Percentiles rank a stretch among this genome's conserved stretches.
phyloP scores from a whole-genome alignment of 768 basidiomycete genomes.

The Thelephora ganbajun region DNA sequence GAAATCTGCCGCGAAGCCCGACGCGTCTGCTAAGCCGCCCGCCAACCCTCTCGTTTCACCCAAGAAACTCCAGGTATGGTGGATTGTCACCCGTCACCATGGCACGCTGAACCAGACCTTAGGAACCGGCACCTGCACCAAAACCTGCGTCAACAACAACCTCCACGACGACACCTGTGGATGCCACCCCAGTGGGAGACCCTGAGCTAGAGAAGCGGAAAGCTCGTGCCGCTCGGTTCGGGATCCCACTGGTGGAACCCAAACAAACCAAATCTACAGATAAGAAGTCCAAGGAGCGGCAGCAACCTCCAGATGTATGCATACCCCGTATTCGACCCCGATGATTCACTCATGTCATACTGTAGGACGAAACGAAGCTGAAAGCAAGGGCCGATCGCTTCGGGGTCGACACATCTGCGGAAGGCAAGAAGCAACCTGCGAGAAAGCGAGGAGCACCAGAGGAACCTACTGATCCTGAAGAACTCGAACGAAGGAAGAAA shows the following conservation, averaged over 20 bases:
- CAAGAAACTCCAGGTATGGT: neutral
- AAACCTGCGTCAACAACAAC: constrained; percentile 11
- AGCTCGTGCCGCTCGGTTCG: constrained; percentile 56
- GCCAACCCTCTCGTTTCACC: neutral
- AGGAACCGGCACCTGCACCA: constrained; percentile 19
- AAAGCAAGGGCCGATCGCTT: constrained; percentile 44
- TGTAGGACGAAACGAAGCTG: constrained; percentile 35
- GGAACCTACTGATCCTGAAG: constrained; percentile 38
- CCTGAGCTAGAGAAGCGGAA: constrained; percentile 42
- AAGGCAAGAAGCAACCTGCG: constrained; percentile 3
- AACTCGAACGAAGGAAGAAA: constrained; percentile 41
- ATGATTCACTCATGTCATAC: neutral
- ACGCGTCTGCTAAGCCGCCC: neutral
- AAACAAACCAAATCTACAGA: constrained; percentile 15
- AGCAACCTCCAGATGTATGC: constrained; percentile 7
- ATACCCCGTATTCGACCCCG: neutral
- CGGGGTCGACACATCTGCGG: constrained; percentile 18
- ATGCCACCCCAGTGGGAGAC: constrained; percentile 19
- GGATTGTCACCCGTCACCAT: neutral
- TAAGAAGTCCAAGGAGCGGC: constrained; percentile 9
- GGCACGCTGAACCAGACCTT: neutral
- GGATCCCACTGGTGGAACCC: constrained; percentile 44
- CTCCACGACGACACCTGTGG: neutral
- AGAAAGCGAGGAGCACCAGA: constrained; percentile 22
- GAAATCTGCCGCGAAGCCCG: constrained; percentile 6